phyloP scores from a whole-genome alignment of 768 basidiomycete genomes.

The Serpula lacrymans region DNA sequence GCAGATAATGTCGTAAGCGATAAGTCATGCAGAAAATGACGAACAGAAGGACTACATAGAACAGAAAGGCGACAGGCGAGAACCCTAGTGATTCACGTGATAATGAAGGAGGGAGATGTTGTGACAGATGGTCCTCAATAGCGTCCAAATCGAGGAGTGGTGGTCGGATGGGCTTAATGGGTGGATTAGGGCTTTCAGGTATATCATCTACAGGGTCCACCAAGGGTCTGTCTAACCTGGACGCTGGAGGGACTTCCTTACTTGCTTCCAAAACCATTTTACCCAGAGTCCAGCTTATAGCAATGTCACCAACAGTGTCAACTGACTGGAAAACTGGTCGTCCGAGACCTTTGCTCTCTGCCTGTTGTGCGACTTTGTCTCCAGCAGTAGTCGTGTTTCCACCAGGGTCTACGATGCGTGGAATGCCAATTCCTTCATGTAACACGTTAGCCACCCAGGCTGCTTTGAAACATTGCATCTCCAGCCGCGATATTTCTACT shows the following conservation, averaged over 20 bases:
- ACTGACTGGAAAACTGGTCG: constrained; percentile 87
- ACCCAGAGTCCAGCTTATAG: constrained; percentile 96
- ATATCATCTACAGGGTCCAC: constrained; percentile 71
- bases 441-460: constrained; percentile 97
- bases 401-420: constrained; percentile 81
- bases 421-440: constrained; percentile 94
- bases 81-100: constrained; percentile 67
- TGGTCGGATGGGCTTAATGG: constrained; percentile 63
- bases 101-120: constrained; percentile 64
- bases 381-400: constrained; percentile 72
- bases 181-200: constrained; percentile 44
- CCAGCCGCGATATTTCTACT: constrained; percentile 79
- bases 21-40: constrained; percentile 42
- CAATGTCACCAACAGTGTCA: constrained; percentile 89
- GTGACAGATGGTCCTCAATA: constrained; percentile 60
- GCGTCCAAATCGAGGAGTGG: constrained; percentile 55
- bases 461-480: constrained; percentile 99
- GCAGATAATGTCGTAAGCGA: constrained; percentile 58
- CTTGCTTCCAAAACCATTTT: constrained; percentile 99
- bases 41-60: constrained; percentile 46
- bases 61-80: constrained; percentile 60
- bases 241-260: constrained; percentile 64
- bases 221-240: constrained; percentile 50
- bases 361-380: constrained; percentile 71
- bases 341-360: constrained; percentile 79